These are phyloP conservation scores for Pseudonitzschia multistriata DNA, from an alignment of 108 stramenopile species.

Conservation along the genomic window DNA sequence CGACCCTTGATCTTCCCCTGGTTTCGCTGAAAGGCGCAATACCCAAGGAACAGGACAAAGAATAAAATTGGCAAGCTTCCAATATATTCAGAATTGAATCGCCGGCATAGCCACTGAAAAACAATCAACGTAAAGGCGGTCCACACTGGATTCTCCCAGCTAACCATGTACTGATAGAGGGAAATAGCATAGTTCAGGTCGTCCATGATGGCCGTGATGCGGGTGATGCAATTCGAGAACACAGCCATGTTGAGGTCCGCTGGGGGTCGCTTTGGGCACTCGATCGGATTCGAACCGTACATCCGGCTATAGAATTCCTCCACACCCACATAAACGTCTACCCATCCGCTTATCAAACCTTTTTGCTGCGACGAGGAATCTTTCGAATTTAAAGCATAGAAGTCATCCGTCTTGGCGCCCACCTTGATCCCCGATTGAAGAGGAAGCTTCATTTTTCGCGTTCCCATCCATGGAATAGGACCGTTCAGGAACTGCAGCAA, in stretches of 20 bases:
- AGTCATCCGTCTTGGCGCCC: conserved; percentile 60
- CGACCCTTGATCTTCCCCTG: conserved; percentile 41
- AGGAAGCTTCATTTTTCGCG: conserved; percentile 40
- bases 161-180: conserved; percentile 53
- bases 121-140: conserved; percentile 49
- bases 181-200: conserved; percentile 50
- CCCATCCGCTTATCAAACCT: conserved; percentile 62
- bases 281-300: conserved; percentile 48
- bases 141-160: conserved; percentile 70
- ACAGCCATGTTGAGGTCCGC: conserved; percentile 63
- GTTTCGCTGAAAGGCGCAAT: conserved; percentile 38
- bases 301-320: conserved; percentile 59
- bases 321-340: conserved; percentile 60
- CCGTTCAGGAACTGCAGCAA: conserved; percentile 44
- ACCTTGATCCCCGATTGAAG: conserved; percentile 62
- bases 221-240: conserved; percentile 68
- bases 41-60: conserved; percentile 52
- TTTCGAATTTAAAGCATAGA: conserved; percentile 18
- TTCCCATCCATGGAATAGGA: conserved; percentile 18
- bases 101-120: conserved; percentile 28
- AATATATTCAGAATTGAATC: conserved; percentile 46
- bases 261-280: conserved; percentile 56
- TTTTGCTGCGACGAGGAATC: background rate
- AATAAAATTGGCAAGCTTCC: conserved; percentile 50
- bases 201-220: conserved; percentile 59